These are phyloP conservation scores for Ceratobasidium theobromae DNA, from an alignment of 1,284 basidiomycete species.

Conservation along the genomic window DNA sequence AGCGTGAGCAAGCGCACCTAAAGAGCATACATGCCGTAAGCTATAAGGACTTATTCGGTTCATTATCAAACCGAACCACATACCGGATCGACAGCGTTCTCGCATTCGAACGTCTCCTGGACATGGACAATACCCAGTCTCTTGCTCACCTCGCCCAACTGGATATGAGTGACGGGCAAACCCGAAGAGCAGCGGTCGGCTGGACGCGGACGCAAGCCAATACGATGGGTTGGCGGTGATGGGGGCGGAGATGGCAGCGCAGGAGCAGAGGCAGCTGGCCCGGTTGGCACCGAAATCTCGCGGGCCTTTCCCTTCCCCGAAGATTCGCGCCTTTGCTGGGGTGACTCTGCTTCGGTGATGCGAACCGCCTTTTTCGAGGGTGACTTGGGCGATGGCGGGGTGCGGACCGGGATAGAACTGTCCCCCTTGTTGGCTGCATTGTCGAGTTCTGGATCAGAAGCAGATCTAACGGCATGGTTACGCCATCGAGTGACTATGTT, in stretches of 20 bases:
- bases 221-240: slow-evolving; percentile 2
- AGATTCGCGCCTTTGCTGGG: not conserved
- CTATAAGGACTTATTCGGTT: not conserved
- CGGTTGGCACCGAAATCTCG: not conserved
- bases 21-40: slow-evolving; percentile 29
- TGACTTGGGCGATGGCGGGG: slow-evolving; percentile 28
- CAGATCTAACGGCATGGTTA: not conserved
- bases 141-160: not conserved
- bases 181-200: slow-evolving; percentile 3
- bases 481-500: slow-evolving; percentile 23
- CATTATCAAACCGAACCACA: not conserved
- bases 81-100: slow-evolving; percentile 25
- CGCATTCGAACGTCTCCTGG: slow-evolving; percentile 25
- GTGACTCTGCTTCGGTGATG: not conserved
- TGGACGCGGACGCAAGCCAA: slow-evolving; percentile 3
- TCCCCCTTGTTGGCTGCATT: not conserved
- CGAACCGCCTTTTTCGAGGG: slow-evolving; percentile 17
- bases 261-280: not conserved
- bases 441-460: not conserved
- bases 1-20: slow-evolving; percentile 28
- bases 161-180: not conserved
- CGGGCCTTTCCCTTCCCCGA: slow-evolving; percentile 3
- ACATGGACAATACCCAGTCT: not conserved
- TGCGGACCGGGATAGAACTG: not conserved
- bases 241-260: not conserved